Evolutionary conservation across 2,329 filamentous ascomycete species (phyloP).

Genomic region (Sordariomycetes sp.): DNA sequence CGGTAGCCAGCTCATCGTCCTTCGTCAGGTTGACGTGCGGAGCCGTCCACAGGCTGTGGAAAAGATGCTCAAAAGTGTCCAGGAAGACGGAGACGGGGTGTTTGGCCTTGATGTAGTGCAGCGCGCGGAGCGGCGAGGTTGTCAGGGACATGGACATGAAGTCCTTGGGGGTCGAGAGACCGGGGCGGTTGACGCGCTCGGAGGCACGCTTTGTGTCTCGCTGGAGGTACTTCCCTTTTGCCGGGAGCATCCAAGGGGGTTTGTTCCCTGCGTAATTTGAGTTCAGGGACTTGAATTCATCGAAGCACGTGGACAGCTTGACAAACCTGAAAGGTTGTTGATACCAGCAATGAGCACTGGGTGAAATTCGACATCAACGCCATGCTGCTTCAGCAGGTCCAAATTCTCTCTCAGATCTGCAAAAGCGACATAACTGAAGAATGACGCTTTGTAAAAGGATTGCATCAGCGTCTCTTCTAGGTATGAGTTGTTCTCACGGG

Average conservation of each 20-base stretch:
- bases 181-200: slow-evolving; percentile 23
- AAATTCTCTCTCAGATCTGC: slow-evolving; percentile 48
- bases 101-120: slow-evolving; percentile 56
- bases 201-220: slow-evolving; percentile 31
- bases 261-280: slow-evolving; percentile 55
- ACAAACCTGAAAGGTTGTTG: slow-evolving; percentile 46
- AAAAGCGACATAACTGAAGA: slow-evolving; percentile 49
- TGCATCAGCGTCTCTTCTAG: background rate
- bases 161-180: slow-evolving; percentile 28
- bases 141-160: slow-evolving; percentile 34
- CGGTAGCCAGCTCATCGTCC: slow-evolving; percentile 38
- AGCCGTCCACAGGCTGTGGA: slow-evolving; percentile 53
- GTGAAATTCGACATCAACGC: slow-evolving; percentile 59
- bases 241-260: slow-evolving; percentile 63
- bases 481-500: background rate
- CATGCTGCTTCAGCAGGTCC: slow-evolving; percentile 43
- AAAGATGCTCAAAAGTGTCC: slow-evolving; percentile 43
- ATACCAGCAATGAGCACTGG: slow-evolving; percentile 66
- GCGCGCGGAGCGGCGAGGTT: slow-evolving; percentile 51
- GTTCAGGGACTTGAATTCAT: background rate
- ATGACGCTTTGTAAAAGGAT: slow-evolving; percentile 42
- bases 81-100: slow-evolving; percentile 41
- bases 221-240: slow-evolving; percentile 51
- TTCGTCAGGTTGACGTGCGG: slow-evolving; percentile 50
- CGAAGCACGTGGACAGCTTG: background rate